phyloP scores from a whole-genome alignment of 768 basidiomycete genomes.

The Trametes elegans region DNA sequence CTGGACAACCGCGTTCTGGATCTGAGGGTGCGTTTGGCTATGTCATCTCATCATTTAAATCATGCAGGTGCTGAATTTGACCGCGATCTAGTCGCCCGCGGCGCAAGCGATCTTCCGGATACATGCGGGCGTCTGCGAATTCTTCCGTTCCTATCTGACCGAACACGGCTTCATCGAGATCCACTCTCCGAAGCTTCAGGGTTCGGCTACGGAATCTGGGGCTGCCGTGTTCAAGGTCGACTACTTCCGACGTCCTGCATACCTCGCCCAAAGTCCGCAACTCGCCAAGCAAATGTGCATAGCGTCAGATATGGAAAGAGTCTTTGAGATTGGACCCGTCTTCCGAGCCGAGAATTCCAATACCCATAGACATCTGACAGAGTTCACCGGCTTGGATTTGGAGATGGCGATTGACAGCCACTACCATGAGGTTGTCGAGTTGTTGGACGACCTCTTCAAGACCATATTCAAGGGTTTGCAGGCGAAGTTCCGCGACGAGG shows the following conservation, averaged over 20 bases:
- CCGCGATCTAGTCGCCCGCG: slow-evolving; percentile 47
- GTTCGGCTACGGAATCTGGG: slow-evolving; percentile 93
- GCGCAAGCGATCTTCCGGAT: slow-evolving; percentile 95
- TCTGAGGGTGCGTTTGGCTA: slow-evolving; percentile 67
- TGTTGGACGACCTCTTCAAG: slow-evolving; percentile 83
- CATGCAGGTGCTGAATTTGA: neutral
- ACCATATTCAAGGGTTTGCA: slow-evolving; percentile 83
- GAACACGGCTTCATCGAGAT: slow-evolving; percentile 84
- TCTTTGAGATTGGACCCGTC: slow-evolving; percentile 95
- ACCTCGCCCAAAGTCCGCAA: slow-evolving; percentile 95
- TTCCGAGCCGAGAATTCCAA: slow-evolving; percentile 98
- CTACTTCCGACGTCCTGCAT: slow-evolving; percentile 96
- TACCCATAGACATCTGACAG: slow-evolving; percentile 96
- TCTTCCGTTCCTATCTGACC: slow-evolving; percentile 83
- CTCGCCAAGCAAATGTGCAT: slow-evolving; percentile 99
- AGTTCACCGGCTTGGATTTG: slow-evolving; percentile 97
- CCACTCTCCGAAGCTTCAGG: slow-evolving; percentile 94
- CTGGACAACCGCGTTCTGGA: slow-evolving; percentile 93
- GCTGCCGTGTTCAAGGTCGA: slow-evolving; percentile 97
- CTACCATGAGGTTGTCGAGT: slow-evolving; percentile 94
- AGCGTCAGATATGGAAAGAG: slow-evolving; percentile 95
- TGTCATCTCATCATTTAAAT: neutral
- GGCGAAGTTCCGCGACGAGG: slow-evolving; percentile 74
- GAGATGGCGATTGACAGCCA: slow-evolving; percentile 99
- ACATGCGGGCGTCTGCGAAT: slow-evolving; percentile 79